Evolutionary conservation across 2,329 filamentous ascomycete species (phyloP).

Genomic region (Biscogniauxia marginata): DNA sequence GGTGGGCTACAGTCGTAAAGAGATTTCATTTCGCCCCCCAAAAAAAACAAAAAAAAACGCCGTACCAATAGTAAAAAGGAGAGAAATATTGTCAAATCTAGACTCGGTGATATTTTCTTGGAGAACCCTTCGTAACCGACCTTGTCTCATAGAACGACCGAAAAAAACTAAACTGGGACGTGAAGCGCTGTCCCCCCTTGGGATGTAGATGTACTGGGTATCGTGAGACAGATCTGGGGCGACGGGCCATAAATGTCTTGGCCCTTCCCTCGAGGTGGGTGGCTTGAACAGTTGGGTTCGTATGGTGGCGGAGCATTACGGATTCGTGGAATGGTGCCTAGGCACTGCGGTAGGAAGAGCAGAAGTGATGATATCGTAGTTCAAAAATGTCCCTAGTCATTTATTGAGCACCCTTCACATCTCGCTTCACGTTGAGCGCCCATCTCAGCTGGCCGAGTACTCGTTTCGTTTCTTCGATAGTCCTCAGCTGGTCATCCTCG

Average conservation of each 20-base stretch:
- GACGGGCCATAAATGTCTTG: background rate
- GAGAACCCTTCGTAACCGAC: background rate
- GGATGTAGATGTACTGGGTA: background rate
- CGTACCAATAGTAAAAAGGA: no score
- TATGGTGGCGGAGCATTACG: background rate
- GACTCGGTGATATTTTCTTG: background rate
- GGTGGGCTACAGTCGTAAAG: background rate
- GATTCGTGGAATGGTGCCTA: background rate
- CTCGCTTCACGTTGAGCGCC: slow-evolving; percentile 68
- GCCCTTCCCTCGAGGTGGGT: background rate
- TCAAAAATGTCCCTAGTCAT: background rate
- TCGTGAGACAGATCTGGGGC: background rate
- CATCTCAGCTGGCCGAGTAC: slow-evolving; percentile 69
- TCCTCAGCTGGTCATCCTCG: slow-evolving; percentile 60
- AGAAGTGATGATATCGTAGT: no score
- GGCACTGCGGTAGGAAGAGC: background rate
- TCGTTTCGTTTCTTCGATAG: slow-evolving; percentile 57
- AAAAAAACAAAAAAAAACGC: background rate
- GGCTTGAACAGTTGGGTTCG: background rate
- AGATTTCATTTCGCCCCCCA: background rate
- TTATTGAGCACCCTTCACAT: slow-evolving; percentile 55
- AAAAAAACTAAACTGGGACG: background rate
- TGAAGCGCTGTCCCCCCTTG: background rate
- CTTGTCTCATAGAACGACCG: background rate
- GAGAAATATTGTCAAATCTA: no score